Evolutionary conservation across 2,329 filamentous ascomycete genomes (phyloP).

Genomic region (Penicillium oxalicum): DNA sequence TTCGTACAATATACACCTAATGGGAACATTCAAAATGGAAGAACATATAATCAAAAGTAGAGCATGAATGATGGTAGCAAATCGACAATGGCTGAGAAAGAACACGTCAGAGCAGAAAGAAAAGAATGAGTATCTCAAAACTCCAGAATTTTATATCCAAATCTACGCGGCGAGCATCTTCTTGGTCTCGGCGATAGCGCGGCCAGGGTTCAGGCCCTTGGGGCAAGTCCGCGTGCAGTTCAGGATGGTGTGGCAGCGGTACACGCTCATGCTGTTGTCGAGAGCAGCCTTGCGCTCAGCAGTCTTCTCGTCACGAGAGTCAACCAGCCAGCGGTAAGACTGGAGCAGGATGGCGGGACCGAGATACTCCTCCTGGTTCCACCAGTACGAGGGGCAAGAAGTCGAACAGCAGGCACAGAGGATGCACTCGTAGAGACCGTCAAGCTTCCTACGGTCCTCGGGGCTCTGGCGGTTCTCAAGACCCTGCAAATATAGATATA

Average conservation of each 20-base stretch:
- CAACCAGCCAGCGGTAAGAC: constrained; percentile 94
- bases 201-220: constrained; percentile 93
- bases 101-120: constrained; percentile 16
- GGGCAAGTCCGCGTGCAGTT: constrained; percentile 98
- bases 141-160: constrained; percentile 23
- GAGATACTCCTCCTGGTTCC: constrained; percentile 98
- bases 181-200: constrained; percentile 97
- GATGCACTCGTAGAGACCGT: constrained; percentile 98
- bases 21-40: constrained; percentile 19
- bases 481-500: constrained; percentile 51
- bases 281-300: constrained; percentile 82
- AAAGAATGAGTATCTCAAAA: constrained; percentile 17
- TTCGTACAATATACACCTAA: constrained; percentile 26
- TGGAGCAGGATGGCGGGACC: constrained; percentile 94
- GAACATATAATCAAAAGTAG: constrained; percentile 8
- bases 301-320: constrained; percentile 87
- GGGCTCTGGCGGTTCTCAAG: constrained; percentile 88
- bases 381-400: constrained; percentile 99
- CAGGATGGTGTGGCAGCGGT: constrained; percentile 98
- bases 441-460: constrained; percentile 90
- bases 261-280: constrained; percentile 98
- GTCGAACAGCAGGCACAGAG: constrained; percentile 99
- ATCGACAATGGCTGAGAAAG: constrained; percentile 18
- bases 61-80: constrained; percentile 10
- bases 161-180: constrained; percentile 69